phyloP scores from a whole-genome alignment of 2,329 filamentous ascomycete genomes.

The Ceratocystis harringtonii region DNA sequence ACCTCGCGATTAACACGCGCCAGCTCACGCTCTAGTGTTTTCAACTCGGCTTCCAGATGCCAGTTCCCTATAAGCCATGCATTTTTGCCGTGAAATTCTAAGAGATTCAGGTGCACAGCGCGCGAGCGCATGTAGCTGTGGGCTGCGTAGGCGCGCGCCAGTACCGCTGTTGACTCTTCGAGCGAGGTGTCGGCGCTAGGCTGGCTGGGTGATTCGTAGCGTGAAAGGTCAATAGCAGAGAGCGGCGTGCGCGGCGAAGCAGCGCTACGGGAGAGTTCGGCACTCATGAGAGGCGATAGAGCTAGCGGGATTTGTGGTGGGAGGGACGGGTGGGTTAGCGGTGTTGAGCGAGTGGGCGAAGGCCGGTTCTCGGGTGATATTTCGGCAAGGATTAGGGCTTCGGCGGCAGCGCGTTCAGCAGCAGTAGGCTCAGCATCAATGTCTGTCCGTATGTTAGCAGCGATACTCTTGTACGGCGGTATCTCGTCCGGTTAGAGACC shows the following conservation, averaged over 20 bases:
- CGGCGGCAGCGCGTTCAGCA: constrained; percentile 47
- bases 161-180: constrained; percentile 40
- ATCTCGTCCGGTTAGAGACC: constrained; percentile 21
- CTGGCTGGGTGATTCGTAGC: constrained; percentile 65
- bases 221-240: constrained; percentile 54
- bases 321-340: constrained; percentile 40
- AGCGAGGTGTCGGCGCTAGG: constrained; percentile 21
- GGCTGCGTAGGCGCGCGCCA: constrained; percentile 38
- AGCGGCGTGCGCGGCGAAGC: constrained; percentile 38
- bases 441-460: constrained; percentile 37
- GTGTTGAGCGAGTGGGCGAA: constrained; percentile 24
- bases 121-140: constrained; percentile 39
- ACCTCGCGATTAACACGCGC: constrained; percentile 50
- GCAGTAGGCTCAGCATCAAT: constrained; percentile 61
- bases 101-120: constrained; percentile 46
- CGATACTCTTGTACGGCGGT: background rate
- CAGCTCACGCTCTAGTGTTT: constrained; percentile 58
- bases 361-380: constrained; percentile 33
- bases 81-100: constrained; percentile 73
- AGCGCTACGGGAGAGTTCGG: constrained; percentile 54
- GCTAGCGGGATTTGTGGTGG: constrained; percentile 36
- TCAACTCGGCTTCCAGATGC: constrained; percentile 58
- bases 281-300: constrained; percentile 50
- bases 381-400: constrained; percentile 55
- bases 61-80: constrained; percentile 81